A percentile compares a stretch with the other conserved stretches of the same genome.
phyloP scores from a whole-genome alignment of 805 yeast species.

The Saturnispora sanitii region DNA sequence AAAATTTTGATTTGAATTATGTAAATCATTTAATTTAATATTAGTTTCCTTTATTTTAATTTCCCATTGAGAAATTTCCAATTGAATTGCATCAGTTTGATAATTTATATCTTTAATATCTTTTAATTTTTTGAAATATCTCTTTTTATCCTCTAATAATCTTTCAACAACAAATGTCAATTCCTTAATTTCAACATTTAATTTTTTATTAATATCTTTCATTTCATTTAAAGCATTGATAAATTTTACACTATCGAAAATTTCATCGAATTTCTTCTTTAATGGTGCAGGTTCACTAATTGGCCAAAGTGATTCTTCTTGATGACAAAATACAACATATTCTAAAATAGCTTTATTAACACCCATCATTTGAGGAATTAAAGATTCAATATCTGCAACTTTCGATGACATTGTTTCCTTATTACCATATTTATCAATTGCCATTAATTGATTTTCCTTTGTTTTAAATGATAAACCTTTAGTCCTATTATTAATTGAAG shows the following conservation, averaged over 20 bases:
- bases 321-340: constrained; percentile 93
- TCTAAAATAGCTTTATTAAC: constrained; percentile 82
- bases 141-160: constrained; percentile 57
- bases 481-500: constrained; percentile 43
- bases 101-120: constrained; percentile 35
- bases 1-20: constrained; percentile 71
- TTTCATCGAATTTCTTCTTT: constrained; percentile 91
- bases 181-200: constrained; percentile 63
- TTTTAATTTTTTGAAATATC: constrained; percentile 51
- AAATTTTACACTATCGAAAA: constrained; percentile 88
- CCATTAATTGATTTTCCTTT: constrained; percentile 76
- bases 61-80: constrained; percentile 41
- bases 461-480: constrained; percentile 70
- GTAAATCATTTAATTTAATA: constrained; percentile 51
- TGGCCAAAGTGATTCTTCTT: constrained; percentile 96
- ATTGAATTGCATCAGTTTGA: constrained; percentile 36
- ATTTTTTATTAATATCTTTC: constrained; percentile 66
- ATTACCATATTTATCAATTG: constrained; percentile 48
- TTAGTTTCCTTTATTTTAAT: constrained; percentile 42
- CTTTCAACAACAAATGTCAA: constrained; percentile 74
- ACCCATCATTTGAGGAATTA: constrained; percentile 77
- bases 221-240: constrained; percentile 81
- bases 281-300: constrained; percentile 79
- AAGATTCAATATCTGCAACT: constrained; percentile 72
- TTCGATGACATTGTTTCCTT: constrained; percentile 70